These are phyloP conservation scores for Trichoderma koningii DNA, from an alignment of 2,329 filamentous ascomycete genomes.

Conservation along the genomic window DNA sequence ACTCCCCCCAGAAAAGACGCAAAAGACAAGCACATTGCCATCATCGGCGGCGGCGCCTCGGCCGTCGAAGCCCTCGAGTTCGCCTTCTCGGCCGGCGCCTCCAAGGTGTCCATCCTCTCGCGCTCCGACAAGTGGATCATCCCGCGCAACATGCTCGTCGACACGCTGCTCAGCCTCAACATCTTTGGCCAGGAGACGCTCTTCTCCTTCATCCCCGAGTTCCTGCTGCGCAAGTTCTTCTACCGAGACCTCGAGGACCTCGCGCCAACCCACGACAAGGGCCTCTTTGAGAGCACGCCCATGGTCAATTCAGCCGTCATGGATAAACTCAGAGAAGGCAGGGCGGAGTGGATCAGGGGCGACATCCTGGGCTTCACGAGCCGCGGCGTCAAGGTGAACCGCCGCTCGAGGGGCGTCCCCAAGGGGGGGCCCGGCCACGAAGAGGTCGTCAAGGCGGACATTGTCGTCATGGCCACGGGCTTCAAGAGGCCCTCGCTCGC, in stretches of 20 bases:
- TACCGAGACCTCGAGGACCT: slow-evolving; percentile 79
- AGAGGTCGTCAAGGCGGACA: slow-evolving; percentile 68
- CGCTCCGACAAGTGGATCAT: slow-evolving; percentile 87
- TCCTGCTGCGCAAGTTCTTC: slow-evolving; percentile 73
- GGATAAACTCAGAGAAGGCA: slow-evolving; percentile 69
- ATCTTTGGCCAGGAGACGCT: slow-evolving; percentile 76
- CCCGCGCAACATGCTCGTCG: slow-evolving; percentile 73
- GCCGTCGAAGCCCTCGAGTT: slow-evolving; percentile 84
- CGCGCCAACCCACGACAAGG: slow-evolving; percentile 65
- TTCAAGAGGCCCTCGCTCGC: slow-evolving; percentile 71
- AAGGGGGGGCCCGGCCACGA: slow-evolving; percentile 72
- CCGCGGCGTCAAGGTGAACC: slow-evolving; percentile 69
- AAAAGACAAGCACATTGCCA: slow-evolving; percentile 71
- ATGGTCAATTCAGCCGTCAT: slow-evolving; percentile 87
- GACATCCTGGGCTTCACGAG: slow-evolving; percentile 69
- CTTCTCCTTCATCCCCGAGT: slow-evolving; percentile 77
- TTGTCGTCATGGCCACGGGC: slow-evolving; percentile 82
- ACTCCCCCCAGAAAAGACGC: slow-evolving; percentile 58
- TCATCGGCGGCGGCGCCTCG: slow-evolving; percentile 78
- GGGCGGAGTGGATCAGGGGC: slow-evolving; percentile 77
- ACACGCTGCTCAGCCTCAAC: slow-evolving; percentile 74
- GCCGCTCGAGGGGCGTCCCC: slow-evolving; percentile 70
- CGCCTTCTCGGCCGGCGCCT: slow-evolving; percentile 65
- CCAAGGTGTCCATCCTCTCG: slow-evolving; percentile 71
- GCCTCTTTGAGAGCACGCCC: slow-evolving; percentile 80